These are phyloP conservation scores for Vitellaria paradoxa DNA, from an alignment of 179 eudicot species.

Conservation along the genomic window DNA sequence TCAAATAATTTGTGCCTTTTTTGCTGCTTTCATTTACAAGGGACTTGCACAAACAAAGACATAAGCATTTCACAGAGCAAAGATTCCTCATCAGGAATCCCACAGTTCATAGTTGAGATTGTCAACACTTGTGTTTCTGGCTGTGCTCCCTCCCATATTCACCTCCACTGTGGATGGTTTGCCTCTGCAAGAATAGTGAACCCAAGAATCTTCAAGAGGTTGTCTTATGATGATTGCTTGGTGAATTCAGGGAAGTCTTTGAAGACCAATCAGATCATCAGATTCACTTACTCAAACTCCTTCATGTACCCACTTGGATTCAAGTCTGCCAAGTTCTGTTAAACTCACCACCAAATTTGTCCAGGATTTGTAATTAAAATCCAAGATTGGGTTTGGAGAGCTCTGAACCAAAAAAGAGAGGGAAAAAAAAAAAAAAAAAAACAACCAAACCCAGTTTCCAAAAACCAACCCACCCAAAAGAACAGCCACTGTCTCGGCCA, in stretches of 20 bases:
- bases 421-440: no score
- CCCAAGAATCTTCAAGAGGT: conserved; percentile 35
- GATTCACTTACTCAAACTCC: conserved; percentile 41
- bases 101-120: conserved; percentile 41
- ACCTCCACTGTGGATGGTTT: conserved; percentile 45
- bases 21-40: neutral
- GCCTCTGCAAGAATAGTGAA: conserved; percentile 40
- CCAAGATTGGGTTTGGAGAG: no score
- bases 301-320: conserved; percentile 42
- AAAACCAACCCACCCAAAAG: no score
- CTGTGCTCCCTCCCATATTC: conserved; percentile 39
- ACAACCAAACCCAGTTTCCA: no score
- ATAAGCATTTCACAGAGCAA: conserved; percentile 42
- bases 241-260: conserved; percentile 38
- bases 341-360: neutral
- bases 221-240: conserved; percentile 38
- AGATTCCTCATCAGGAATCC: conserved; percentile 35
- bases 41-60: conserved; percentile 35
- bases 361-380: no score
- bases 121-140: conserved; percentile 37
- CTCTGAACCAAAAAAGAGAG: no score
- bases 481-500: no score
- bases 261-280: conserved; percentile 27
- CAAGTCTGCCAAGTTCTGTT: conserved; percentile 36
- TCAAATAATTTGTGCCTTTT: neutral